phyloP scores from a whole-genome alignment of 352 stramenopile species.

The Globisporangium iwayamae region DNA sequence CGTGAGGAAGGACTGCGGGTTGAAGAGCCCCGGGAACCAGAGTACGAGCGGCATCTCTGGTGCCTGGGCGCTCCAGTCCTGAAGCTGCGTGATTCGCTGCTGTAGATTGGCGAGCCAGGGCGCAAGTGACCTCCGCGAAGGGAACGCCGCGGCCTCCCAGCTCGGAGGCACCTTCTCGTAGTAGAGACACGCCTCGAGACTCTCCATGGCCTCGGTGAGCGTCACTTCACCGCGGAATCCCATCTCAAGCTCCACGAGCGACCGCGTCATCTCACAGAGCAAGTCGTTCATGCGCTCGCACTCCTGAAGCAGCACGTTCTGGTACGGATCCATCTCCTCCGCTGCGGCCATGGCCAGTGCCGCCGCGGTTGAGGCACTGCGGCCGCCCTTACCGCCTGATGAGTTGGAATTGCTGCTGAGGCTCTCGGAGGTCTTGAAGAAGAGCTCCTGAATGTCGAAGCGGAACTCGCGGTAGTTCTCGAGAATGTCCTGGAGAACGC shows the following conservation, averaged over 20 bases:
- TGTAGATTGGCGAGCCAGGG: slow-evolving; percentile 86
- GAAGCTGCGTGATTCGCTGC: slow-evolving; percentile 79
- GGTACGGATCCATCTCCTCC: slow-evolving; percentile 88
- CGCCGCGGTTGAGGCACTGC: slow-evolving; percentile 31
- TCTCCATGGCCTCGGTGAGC: slow-evolving; percentile 86
- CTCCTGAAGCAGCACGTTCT: slow-evolving; percentile 89
- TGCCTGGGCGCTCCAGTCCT: slow-evolving; percentile 80
- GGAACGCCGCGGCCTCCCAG: slow-evolving; percentile 78
- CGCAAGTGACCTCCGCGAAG: slow-evolving; percentile 70
- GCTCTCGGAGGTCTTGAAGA: slow-evolving; percentile 52
- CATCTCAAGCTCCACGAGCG: slow-evolving; percentile 81
- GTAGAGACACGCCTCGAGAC: slow-evolving; percentile 75
- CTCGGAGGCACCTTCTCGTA: slow-evolving; percentile 62
- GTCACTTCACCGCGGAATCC: slow-evolving; percentile 88
- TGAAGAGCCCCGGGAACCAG: slow-evolving; percentile 82
- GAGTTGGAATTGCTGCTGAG: background rate
- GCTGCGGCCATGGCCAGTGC: slow-evolving; percentile 23
- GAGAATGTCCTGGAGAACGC: slow-evolving; percentile 87
- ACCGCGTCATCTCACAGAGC: slow-evolving; percentile 70
- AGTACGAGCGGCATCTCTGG: slow-evolving; percentile 80
- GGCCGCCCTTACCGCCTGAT: slow-evolving; percentile 22
- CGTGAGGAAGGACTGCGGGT: slow-evolving; percentile 84
- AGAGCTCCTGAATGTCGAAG: slow-evolving; percentile 79
- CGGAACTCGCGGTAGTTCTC: slow-evolving; percentile 87
- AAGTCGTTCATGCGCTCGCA: slow-evolving; percentile 88